Evolutionary conservation across 2,329 filamentous ascomycete genomes (phyloP).

Genomic region (Claviceps paspali): DNA sequence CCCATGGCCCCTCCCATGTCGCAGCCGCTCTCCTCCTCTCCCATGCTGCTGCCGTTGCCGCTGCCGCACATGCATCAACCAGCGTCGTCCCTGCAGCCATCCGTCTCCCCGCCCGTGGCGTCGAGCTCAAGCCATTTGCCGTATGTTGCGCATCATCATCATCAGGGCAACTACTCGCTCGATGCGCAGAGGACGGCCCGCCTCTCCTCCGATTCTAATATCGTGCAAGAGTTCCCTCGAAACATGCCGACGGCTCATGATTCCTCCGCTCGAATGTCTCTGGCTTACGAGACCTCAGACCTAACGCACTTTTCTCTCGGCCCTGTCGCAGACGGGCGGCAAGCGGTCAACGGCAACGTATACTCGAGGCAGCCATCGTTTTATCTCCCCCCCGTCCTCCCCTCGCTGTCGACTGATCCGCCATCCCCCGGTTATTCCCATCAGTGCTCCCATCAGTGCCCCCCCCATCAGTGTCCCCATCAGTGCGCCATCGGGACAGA

Average conservation of each 20-base stretch:
- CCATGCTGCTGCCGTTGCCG: background rate
- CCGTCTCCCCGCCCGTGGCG: slow-evolving; percentile 7
- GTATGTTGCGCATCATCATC: slow-evolving; percentile 3
- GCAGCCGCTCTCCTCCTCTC: background rate
- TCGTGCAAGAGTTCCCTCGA: slow-evolving; percentile 12
- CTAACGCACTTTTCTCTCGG: slow-evolving; percentile 6
- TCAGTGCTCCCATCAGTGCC: no score
- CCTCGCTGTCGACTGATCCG: slow-evolving; percentile 4
- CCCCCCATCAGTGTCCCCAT: no score
- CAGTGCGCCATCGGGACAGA: slow-evolving; percentile 10
- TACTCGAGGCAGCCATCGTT: slow-evolving; percentile 7
- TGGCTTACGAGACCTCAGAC: slow-evolving; percentile 8
- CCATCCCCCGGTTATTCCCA: no score
- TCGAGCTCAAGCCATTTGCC: slow-evolving; percentile 1
- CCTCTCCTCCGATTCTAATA: slow-evolving; percentile 8
- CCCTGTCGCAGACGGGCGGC: slow-evolving; percentile 5
- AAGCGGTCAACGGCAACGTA: slow-evolving; percentile 4
- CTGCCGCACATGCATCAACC: slow-evolving; percentile 2
- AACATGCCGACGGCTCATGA: slow-evolving; percentile 11
- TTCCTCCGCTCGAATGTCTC: slow-evolving; percentile 9
- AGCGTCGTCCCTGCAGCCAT: slow-evolving; percentile 7
- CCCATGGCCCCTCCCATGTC: slow-evolving; percentile 5
- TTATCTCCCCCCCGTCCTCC: slow-evolving; percentile 8
- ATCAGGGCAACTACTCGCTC: slow-evolving; percentile 11
- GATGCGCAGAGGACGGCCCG: slow-evolving; percentile 6